Conservation (phyloP, 768 basidiomycete genomes). For the Boletus subcaerulescens region DNA sequence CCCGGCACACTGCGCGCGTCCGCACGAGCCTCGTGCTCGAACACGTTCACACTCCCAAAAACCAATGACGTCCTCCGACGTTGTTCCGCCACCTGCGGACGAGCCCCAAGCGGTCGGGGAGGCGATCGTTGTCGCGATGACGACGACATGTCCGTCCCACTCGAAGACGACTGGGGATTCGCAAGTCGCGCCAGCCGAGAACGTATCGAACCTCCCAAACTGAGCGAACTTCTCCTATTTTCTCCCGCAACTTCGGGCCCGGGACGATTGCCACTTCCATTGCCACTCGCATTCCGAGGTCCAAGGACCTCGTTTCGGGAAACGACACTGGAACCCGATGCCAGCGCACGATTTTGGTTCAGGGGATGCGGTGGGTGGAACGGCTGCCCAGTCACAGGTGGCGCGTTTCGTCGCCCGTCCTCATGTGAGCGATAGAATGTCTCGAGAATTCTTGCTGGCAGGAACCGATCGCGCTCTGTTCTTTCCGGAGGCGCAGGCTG, state of each 20-base stretch:
- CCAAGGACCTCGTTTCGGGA: conserved; percentile 9
- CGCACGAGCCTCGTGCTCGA: conserved; percentile 12
- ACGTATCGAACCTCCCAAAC: conserved; percentile 26
- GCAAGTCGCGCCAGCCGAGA: conserved; percentile 26
- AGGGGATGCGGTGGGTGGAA: conserved; percentile 6
- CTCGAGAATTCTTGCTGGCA: conserved; percentile 21
- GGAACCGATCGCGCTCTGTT: conserved; percentile 25
- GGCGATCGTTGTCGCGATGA: conserved; percentile 23
- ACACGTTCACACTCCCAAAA: background rate
- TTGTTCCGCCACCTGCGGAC: conserved; percentile 19
- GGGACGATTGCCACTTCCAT: conserved; percentile 4
- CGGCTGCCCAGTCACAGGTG: conserved; percentile 5
- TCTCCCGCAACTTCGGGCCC: conserved; percentile 11
- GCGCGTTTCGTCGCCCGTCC: conserved; percentile 20
- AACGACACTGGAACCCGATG: background rate
- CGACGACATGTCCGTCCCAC: background rate
- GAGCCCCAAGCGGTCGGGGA: conserved; percentile 24
- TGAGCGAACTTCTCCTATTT: conserved; percentile 17
- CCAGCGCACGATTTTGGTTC: conserved; percentile 1
- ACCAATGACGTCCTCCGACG: conserved; percentile 8
- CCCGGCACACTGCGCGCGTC: conserved; percentile 3
- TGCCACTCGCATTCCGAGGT: conserved; percentile 1
- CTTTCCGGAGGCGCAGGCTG: conserved; percentile 13
- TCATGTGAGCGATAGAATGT: conserved; percentile 22
- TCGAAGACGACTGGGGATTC: conserved; percentile 16